Evolutionary conservation across 805 yeast genomes (phyloP), one percentile per base, ranked within the genome.

Genomic region (Saccharomycopsis selenospora): DNA sequence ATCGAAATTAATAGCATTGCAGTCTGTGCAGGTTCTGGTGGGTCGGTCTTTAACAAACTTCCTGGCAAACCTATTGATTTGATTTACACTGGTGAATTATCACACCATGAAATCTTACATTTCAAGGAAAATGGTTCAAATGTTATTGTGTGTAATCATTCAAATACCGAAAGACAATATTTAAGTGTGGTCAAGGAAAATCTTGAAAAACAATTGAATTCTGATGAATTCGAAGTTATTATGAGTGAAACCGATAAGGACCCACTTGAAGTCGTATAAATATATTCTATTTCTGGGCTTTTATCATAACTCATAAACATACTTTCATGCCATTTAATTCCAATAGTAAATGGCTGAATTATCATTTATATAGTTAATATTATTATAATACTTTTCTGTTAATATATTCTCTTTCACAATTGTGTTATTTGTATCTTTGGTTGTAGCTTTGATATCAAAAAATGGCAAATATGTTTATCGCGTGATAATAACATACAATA

Each of bases 11-110:
- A 62, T 22, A 72, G 76, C 0, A 68, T 89, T 20, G 98, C 97
- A 0, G 63, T 93, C 13, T 93, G 99, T 65, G 98, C 99, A 3
- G 99, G 99, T 0, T 85, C 96, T 1, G 98, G 99, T 0, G 82
- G 85, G 2, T 72, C 82, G 1, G 87, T 90, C 1, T 81, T 88
- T 65, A 50, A 77, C 6, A 69, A 76, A 0, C 78, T 85, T 1
- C 59, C 63, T 7, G 52, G 47, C 3, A 70, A 70, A 44, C 80
- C 80, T 0, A 71, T 73, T 2, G 98, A 93, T 58, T 68, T 89
- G 38, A 84, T 75, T 61, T 76, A 80, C 58, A 90, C 99, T 0
- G 99, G 99, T 1, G 99, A 93, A 61, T 66, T 93, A 56, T 82
- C 95, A 22, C 99, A 93, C 59, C 99, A 93, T 61, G 97, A 93